Evolutionary conservation across 1,284 basidiomycete species (phyloP).

Genomic region (Puccinia brachypodii): DNA sequence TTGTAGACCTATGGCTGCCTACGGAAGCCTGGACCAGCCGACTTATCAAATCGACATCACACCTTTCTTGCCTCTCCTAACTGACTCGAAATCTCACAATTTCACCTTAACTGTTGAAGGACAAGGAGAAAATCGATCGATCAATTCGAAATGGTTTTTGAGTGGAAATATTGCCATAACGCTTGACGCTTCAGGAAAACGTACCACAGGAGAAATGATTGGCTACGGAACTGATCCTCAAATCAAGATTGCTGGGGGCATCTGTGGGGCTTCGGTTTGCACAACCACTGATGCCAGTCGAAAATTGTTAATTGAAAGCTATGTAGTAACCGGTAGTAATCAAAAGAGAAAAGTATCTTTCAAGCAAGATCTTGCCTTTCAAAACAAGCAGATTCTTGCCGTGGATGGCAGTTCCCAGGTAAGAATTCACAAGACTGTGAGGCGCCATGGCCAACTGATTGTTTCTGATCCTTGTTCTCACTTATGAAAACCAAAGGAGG

Average conservation of each 20-base stretch:
- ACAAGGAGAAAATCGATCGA: slow-evolving; percentile 67
- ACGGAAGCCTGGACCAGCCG: slow-evolving; percentile 74
- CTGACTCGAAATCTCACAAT: slow-evolving; percentile 69
- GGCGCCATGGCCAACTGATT: background rate
- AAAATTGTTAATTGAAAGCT: slow-evolving; percentile 37
- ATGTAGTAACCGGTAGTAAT: slow-evolving; percentile 15
- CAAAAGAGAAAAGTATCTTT: slow-evolving; percentile 23
- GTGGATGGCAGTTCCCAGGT: slow-evolving; percentile 23
- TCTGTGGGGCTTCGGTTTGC: slow-evolving; percentile 4
- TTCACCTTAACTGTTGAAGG: slow-evolving; percentile 72
- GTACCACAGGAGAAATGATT: slow-evolving; percentile 36
- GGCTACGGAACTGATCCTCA: slow-evolving; percentile 14
- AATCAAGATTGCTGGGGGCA: background rate
- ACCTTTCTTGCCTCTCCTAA: slow-evolving; percentile 71
- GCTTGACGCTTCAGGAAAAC: slow-evolving; percentile 11
- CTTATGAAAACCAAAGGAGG: background rate
- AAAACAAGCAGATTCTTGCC: slow-evolving; percentile 37
- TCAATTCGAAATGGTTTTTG: slow-evolving; percentile 72
- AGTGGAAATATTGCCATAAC: slow-evolving; percentile 67
- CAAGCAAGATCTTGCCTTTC: slow-evolving; percentile 29
- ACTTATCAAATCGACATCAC: slow-evolving; percentile 76
- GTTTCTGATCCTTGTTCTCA: background rate
- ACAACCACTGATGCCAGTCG: slow-evolving; percentile 22
- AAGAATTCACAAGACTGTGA: background rate
- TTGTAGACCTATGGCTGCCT: slow-evolving; percentile 70